Percentiles rank a stretch among this genome's conserved stretches.
These are phyloP conservation scores for Cladosporium halotolerans DNA, from an alignment of 2,329 filamentous ascomycete species.

Conservation along the genomic window DNA sequence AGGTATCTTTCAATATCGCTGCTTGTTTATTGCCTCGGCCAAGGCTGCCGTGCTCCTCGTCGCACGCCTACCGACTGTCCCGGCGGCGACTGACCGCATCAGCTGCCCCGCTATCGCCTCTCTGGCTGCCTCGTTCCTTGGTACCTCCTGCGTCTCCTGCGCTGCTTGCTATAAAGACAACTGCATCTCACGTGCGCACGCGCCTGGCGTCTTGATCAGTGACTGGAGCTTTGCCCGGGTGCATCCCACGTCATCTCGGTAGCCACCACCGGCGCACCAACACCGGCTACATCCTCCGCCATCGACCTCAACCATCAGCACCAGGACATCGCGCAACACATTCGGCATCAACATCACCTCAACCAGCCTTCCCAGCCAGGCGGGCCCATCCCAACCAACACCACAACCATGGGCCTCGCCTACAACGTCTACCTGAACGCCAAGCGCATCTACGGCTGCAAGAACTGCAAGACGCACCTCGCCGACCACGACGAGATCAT, in stretches of 20 bases:
- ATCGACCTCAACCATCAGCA: background rate
- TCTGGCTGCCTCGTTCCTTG: background rate
- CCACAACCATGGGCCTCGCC: constrained; percentile 28
- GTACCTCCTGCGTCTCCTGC: background rate
- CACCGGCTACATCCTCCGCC: background rate
- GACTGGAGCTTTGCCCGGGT: too few relatives aligned
- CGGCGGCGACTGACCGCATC: background rate
- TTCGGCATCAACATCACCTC: background rate
- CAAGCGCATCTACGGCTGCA: constrained; percentile 76
- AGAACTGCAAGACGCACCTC: constrained; percentile 90
- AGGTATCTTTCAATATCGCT: too few relatives aligned
- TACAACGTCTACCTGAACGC: constrained; percentile 58
- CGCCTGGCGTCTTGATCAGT: too few relatives aligned
- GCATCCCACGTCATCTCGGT: too few relatives aligned
- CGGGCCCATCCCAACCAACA: background rate
- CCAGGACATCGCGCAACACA: background rate
- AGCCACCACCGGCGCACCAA: background rate
- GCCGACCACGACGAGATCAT: constrained; percentile 95
- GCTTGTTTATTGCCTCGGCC: too few relatives aligned
- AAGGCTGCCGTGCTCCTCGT: background rate
- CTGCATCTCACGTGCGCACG: too few relatives aligned
- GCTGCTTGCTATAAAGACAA: too few relatives aligned
- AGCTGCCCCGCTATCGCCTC: background rate
- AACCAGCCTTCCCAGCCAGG: background rate
- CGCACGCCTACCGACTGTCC: too few relatives aligned